Evolutionary conservation across 495 filamentous ascomycete genomes (phyloP).

Genomic region (Usnea hakonensis): DNA sequence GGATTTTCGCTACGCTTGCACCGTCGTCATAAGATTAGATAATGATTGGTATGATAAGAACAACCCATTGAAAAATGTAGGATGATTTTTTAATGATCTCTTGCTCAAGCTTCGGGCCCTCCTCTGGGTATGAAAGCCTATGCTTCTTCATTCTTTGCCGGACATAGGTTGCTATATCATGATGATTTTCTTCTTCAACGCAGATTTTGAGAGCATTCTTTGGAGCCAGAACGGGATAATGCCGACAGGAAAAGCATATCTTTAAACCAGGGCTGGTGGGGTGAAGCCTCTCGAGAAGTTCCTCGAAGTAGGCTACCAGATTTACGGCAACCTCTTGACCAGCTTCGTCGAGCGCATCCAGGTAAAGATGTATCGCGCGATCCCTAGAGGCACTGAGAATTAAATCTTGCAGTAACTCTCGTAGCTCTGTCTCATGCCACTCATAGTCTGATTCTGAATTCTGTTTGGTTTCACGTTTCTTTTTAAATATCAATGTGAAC

Average conservation of each 20-base stretch:
- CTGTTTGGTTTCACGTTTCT: not conserved
- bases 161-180: not conserved
- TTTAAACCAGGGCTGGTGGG: not conserved
- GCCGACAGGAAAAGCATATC: not conserved
- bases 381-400: not conserved
- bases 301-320: not conserved
- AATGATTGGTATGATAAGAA: not conserved
- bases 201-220: not conserved
- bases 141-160: not conserved
- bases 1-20: not conserved
- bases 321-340: not conserved
- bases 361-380: not conserved
- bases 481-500: not conserved
- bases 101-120: not conserved
- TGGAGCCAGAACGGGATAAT: not conserved
- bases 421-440: not conserved
- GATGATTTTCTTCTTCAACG: not conserved
- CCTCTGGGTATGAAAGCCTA: not conserved
- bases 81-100: not conserved
- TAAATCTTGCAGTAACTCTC: not conserved
- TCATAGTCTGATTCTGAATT: not conserved
- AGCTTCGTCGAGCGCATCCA: not conserved
- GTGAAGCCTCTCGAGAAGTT: not conserved
- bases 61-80: not conserved
- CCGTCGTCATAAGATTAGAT: not conserved